Conservation (phyloP, 2,329 filamentous ascomycete species). For the Torrubiella hemipterigena region DNA sequence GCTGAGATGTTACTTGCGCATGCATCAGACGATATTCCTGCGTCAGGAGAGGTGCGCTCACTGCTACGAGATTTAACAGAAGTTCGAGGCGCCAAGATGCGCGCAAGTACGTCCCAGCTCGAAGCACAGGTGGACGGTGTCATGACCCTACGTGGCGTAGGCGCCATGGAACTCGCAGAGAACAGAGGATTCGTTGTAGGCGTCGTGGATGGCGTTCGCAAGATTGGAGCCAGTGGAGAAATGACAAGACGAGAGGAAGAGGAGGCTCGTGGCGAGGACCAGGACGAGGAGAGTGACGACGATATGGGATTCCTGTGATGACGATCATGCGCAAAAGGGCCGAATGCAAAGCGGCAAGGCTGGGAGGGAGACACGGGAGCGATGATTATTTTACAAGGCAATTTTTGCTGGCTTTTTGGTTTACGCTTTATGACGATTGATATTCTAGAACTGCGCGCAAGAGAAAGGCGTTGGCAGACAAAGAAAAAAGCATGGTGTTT, state of each 20-base stretch:
- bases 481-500: too few relatives aligned
- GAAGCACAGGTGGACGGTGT: slow-evolving; percentile 64
- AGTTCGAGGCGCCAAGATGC: slow-evolving; percentile 79
- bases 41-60: slow-evolving; percentile 61
- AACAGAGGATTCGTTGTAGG: slow-evolving; percentile 71
- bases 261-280: slow-evolving; percentile 51
- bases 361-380: too few relatives aligned
- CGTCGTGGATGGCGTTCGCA: slow-evolving; percentile 79
- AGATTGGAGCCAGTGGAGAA: slow-evolving; percentile 72
- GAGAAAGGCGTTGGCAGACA: too few relatives aligned
- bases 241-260: slow-evolving; percentile 65
- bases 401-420: too few relatives aligned
- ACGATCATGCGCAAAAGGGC: too few relatives aligned
- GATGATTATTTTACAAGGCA: background rate
- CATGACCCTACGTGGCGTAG: slow-evolving; percentile 59
- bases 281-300: slow-evolving; percentile 47
- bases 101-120: slow-evolving; percentile 59
- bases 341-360: too few relatives aligned
- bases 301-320: slow-evolving; percentile 38
- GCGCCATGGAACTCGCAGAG: slow-evolving; percentile 87
- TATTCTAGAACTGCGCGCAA: too few relatives aligned
- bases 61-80: slow-evolving; percentile 74
- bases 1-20: slow-evolving; percentile 78
- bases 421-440: too few relatives aligned
- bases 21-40: slow-evolving; percentile 68